Evolutionary conservation across 78 protist genomes (phyloP), one percentile per base, ranked within the genome.

Genomic region (Trichosphaerium sp.): DNA sequence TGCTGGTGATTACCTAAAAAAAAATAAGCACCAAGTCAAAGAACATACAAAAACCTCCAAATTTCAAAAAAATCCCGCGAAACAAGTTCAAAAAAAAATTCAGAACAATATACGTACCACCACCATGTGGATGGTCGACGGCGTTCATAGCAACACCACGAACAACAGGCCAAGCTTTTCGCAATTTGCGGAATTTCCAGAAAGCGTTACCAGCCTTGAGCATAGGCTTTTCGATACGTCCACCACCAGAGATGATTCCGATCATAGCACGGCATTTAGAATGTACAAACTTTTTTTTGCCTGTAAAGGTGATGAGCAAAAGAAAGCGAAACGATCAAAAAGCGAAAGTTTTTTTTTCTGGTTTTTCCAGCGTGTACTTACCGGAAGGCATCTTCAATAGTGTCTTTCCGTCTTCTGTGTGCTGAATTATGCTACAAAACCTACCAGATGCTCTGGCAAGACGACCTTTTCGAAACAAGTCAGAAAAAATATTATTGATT

Each of bases 1-100:
- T 98, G 99, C 93, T 98, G 98, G 71, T 96, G 99, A 82, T 96
- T 96, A 80, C 99, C 99, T n/a, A n/a, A n/a, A n/a, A n/a, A n/a
- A n/a, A n/a, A n/a, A n/a, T n/a, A n/a, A n/a, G n/a, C n/a, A n/a
- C n/a, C n/a, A n/a, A n/a, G n/a, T n/a, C n/a, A n/a, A n/a, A n/a
- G n/a, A n/a, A n/a, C n/a, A n/a, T n/a, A n/a, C n/a, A n/a, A n/a
- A n/a, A n/a, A n/a, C n/a, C n/a, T n/a, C n/a, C n/a, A n/a, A n/a
- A n/a, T n/a, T n/a, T n/a, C n/a, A n/a, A n/a, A n/a, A n/a, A n/a
- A n/a, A n/a, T n/a, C n/a, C n/a, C n/a, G n/a, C n/a, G n/a, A n/a
- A n/a, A n/a, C n/a, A n/a, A n/a, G n/a, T n/a, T n/a, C n/a, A n/a
- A n/a, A n/a, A n/a, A n/a, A n/a, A n/a, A n/a, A n/a, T n/a, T n/a